Evolutionary conservation across 352 stramenopile genomes (phyloP).

Genomic region (Phytopythium litorale): DNA sequence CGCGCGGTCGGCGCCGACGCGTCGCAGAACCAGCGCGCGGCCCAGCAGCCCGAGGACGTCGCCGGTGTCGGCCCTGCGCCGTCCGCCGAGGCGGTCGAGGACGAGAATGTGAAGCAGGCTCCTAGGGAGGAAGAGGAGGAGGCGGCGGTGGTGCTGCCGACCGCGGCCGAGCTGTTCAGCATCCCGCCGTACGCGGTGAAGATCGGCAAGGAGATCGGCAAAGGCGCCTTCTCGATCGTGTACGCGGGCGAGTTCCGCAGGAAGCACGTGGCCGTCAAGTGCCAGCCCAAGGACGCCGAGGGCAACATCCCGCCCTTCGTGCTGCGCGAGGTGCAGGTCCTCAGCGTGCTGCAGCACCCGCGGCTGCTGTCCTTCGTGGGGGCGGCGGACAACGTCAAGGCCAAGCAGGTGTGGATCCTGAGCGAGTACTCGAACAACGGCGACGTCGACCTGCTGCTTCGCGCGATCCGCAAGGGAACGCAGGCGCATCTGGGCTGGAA

Average conservation of each 20-base stretch:
- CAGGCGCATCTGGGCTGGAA: constrained; percentile 58
- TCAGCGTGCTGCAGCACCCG: constrained; percentile 59
- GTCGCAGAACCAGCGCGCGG: constrained; percentile 12
- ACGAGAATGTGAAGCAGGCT: constrained; percentile 21
- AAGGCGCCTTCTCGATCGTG: constrained; percentile 81
- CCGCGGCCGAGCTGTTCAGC: constrained; percentile 30
- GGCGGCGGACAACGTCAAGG: constrained; percentile 58
- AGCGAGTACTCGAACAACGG: constrained; percentile 77
- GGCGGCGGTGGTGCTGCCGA: constrained; percentile 9
- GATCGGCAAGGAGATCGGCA: constrained; percentile 80
- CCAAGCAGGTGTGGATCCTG: constrained; percentile 80
- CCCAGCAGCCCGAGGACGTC: constrained; percentile 18
- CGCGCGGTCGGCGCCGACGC: constrained; percentile 13
- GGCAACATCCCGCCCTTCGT: constrained; percentile 72
- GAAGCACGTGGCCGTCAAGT: constrained; percentile 79
- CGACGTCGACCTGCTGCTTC: constrained; percentile 68
- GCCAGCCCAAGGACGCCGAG: constrained; percentile 74
- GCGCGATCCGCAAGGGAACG: constrained; percentile 42
- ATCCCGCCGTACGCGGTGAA: constrained; percentile 59
- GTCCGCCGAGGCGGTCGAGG: neutral
- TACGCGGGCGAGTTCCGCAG: constrained; percentile 70
- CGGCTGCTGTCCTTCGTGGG: constrained; percentile 77
- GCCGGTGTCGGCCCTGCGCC: neutral
- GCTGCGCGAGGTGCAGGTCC: constrained; percentile 71
- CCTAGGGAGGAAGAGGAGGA: constrained; percentile 22